Evolutionary conservation across 768 basidiomycete genomes (phyloP), one percentile per base, ranked within the genome.

Genomic region (Lyophyllum atratum): DNA sequence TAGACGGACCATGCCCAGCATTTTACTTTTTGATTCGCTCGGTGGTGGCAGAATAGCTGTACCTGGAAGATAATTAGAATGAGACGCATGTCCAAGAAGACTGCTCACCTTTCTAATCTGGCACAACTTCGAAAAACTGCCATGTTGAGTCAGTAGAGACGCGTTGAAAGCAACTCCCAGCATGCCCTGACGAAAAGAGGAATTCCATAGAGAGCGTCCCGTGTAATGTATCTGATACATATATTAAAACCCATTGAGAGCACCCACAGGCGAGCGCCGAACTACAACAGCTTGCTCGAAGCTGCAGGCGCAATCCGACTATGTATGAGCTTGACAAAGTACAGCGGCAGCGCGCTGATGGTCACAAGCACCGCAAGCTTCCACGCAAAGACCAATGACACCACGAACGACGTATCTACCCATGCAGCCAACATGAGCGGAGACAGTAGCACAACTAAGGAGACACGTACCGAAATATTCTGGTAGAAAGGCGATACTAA

Each of bases 331-430:
- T 97, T 98, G 77, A 96, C 85, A 62, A 96, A 81, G 69, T 90
- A 97, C 42, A 99, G 74, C 6, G 97, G 97, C 59, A 96, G 77
- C 7, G 95, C 90, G 63, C 94, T 96, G 73, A 99, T 84, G 7
- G 90, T 93, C 2, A 99, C 95, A 66, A 98, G 97, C 46, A 96
- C 85, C 0, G 90, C 90, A 12, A 97, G 92, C 74, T 98, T 98
- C 93, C 92, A 95, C 21, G 87, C 85, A 74, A 98, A 99, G 22
- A 85, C 83, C 31, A 85, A 68, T 4, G 96, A 93, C 4, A 96
- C 78, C 37, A 98, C 95, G 67, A 98, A 98, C 0, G 90, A 81
- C 45, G 97, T 85, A 74, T 99, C 96, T 98, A 66, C 3, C 34
- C 24, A 52, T 43, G 37, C 17, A 33, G 3, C 34, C 25, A 7